Evolutionary conservation across 192 early-diverging fungal species (phyloP).

Genomic region (Kappamyces sp.): DNA sequence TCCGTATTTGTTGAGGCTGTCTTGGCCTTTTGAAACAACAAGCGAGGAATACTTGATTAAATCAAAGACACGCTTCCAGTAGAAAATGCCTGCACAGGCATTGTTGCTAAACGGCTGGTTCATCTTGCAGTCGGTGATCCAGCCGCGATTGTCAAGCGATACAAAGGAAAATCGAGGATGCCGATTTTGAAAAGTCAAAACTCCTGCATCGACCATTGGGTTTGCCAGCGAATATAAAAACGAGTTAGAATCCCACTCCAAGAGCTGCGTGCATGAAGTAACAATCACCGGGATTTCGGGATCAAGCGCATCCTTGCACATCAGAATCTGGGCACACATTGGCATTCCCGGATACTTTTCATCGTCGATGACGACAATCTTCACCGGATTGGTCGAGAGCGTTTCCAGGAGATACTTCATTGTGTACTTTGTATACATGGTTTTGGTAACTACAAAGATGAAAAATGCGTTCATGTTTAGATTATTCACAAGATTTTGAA

Average conservation of each 20-base stretch:
- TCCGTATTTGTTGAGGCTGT: background rate
- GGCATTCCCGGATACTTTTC: background rate
- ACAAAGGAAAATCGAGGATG: background rate
- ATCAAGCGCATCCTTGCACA: background rate
- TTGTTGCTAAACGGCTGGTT: background rate
- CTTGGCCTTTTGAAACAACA: background rate
- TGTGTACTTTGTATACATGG: background rate
- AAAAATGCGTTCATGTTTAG: background rate
- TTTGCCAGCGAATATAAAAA: background rate
- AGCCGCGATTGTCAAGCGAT: background rate
- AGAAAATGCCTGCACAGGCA: constrained; percentile 3
- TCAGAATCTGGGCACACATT: too few species aligned
- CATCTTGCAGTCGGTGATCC: background rate
- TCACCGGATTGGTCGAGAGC: background rate
- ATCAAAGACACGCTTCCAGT: background rate
- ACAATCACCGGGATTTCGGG: background rate
- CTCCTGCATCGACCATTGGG: background rate
- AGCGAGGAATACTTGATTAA: constrained; percentile 1
- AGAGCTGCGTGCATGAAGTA: background rate
- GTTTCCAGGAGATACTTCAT: background rate
- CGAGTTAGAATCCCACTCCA: background rate
- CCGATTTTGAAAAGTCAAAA: constrained; percentile 3
- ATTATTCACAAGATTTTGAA: background rate
- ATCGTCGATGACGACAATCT: background rate
- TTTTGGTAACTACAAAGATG: background rate